Evolutionary conservation across 441 rosid genomes (phyloP), one percentile per base, ranked within the genome.

Genomic region (Populus trichocarpa): DNA sequence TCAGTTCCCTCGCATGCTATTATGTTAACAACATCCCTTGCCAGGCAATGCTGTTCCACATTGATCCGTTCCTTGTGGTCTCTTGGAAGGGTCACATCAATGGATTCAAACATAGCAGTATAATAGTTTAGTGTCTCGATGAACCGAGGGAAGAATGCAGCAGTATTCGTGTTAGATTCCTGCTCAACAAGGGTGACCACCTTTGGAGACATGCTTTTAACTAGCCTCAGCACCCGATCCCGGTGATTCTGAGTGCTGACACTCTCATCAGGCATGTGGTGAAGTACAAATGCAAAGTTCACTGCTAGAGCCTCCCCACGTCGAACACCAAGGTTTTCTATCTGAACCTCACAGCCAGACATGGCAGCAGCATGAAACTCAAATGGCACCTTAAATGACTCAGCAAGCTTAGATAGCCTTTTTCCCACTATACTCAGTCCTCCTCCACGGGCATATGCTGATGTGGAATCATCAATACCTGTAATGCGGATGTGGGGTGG

Each of bases 181-280:
- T 92, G 96, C 84, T 94, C 98, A 40, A 92, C 95, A 14, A 94
- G 92, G 76, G 97, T 92, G 77, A 91, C 96, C 5, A 94, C 95
- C 73, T 89, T 94, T 0, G 98, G 95, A 38, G 91, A 87, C 74
- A 94, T 71, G 79, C 89, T 80, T 85, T 89, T 92, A 50, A 94
- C 96, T 82, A 89, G 80, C 86, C 94, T 86, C 76, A 94, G 79
- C 68, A 94, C 82, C 77, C 90, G 86, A 77, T 94, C 97, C 53
- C 97, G 86, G 72, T 89, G 94, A 80, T 94, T 94, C 85, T 89
- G 86, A 25, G 88, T 91, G 87, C 92, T 89, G 82, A 94, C 97
- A 79, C 97, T 94, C 86, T 92, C 97, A 67, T 94, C 98, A 1
- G 96, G 95, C 90, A 90, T 85, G 81, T 84, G 97, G 81, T 94